Conservation (phyloP, 306 rosid species). For the Acacia confusa region DNA sequence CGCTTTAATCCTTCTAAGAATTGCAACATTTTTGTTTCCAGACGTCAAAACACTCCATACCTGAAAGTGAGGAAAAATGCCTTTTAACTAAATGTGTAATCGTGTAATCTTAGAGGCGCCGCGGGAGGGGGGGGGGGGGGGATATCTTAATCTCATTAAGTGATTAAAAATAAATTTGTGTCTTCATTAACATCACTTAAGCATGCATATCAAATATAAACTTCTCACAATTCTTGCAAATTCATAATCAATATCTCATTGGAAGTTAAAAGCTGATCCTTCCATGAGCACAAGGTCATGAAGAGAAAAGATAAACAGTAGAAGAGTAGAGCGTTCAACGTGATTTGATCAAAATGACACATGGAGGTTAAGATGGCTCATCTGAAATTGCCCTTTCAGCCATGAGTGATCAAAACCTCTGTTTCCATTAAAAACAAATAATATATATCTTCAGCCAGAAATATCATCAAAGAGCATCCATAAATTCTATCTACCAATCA, state of each 20-base stretch:
- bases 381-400: neutral
- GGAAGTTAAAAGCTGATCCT: neutral
- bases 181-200: slow-evolving; percentile 2
- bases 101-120: too few species aligned
- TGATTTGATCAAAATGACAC: neutral
- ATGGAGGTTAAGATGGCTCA: neutral
- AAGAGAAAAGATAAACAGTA: neutral
- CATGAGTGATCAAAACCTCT: neutral
- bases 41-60: slow-evolving; percentile 64
- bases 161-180: neutral
- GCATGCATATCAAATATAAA: neutral
- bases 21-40: slow-evolving; percentile 51
- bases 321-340: neutral
- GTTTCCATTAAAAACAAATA: neutral
- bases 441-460: neutral
- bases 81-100: neutral
- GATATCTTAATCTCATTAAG: neutral
- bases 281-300: neutral
- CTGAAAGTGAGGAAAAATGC: slow-evolving; percentile 37
- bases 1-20: slow-evolving; percentile 70
- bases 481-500: slow-evolving; percentile 1
- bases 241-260: neutral
- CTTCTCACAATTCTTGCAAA: neutral
- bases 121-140: too few species aligned
- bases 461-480: too few species aligned